A percentile compares a stretch with the other conserved stretches of the same genome.
Conservation (phyloP, 768 basidiomycete genomes). For the Hypsizygus marmoreus region DNA sequence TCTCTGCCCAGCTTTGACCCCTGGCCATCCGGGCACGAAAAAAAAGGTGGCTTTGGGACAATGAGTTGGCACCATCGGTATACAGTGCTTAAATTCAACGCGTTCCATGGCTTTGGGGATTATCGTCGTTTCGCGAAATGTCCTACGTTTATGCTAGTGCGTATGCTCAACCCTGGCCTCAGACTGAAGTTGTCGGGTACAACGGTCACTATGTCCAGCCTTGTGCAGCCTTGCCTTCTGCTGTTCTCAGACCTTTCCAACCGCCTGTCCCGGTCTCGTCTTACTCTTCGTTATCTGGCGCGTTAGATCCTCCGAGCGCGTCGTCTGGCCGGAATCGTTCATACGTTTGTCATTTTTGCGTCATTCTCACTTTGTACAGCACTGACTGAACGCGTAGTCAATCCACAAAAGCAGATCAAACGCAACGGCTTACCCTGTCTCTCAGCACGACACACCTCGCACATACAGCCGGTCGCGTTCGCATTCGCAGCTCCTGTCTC, state of each 20-base stretch:
- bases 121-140: conserved; percentile 3
- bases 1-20: conserved; percentile 8
- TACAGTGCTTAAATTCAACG: conserved; percentile 5
- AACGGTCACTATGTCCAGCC: not conserved
- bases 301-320: conserved; percentile 10
- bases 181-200: conserved; percentile 1
- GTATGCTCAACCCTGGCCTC: conserved; percentile 9
- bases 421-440: conserved; percentile 7
- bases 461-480: conserved; percentile 9
- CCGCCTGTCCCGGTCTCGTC: conserved; percentile 13
- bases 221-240: not conserved
- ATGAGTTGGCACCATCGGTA: conserved; percentile 7
- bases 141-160: conserved; percentile 8
- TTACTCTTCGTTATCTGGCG: conserved; percentile 22
- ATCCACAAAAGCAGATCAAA: conserved; percentile 2
- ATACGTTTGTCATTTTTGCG: conserved; percentile 6
- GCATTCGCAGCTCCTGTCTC: conserved; percentile 4
- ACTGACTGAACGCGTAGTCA: conserved; percentile 13
- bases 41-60: conserved; percentile 14
- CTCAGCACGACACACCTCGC: conserved; percentile 13
- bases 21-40: conserved; percentile 1
- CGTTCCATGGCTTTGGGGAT: not conserved
- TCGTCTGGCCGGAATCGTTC: conserved; percentile 6
- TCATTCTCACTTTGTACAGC: not conserved
- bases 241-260: conserved; percentile 11